Evolutionary conservation across 169 alveolate genomes (phyloP).

Genomic region (Sarcocystis neurona): DNA sequence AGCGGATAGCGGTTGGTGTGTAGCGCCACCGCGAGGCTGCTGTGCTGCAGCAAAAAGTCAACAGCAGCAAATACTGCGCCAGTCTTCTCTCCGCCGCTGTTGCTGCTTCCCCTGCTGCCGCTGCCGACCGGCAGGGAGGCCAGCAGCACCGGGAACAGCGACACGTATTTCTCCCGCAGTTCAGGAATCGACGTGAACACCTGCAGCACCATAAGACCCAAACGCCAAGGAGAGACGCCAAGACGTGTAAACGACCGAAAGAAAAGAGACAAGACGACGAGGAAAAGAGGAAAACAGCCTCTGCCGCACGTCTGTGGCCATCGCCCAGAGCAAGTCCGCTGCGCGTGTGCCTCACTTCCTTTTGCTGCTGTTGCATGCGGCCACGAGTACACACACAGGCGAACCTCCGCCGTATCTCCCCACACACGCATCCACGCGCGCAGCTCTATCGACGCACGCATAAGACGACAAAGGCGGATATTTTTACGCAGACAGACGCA

Average conservation of each 20-base stretch:
- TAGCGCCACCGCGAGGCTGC: slow-evolving; percentile 55
- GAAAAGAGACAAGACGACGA: not conserved
- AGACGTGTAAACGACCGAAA: not conserved
- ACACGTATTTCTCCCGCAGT: slow-evolving; percentile 49
- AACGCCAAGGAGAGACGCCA: not conserved
- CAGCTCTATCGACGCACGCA: not conserved
- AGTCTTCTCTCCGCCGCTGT: not conserved
- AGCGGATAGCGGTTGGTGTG: slow-evolving; percentile 50
- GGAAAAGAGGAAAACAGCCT: too few relatives aligned
- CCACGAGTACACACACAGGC: too few relatives aligned
- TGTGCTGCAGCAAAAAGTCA: slow-evolving; percentile 33
- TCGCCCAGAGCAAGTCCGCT: too few relatives aligned
- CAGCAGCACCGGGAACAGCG: slow-evolving; percentile 30
- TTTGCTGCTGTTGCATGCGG: too few relatives aligned
- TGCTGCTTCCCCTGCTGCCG: slow-evolving; percentile 43
- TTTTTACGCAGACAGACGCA: not conserved
- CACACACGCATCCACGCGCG: not conserved
- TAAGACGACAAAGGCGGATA: not conserved
- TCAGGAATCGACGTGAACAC: slow-evolving; percentile 16
- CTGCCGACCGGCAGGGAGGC: slow-evolving; percentile 19
- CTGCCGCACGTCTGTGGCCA: too few relatives aligned
- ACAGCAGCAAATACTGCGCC: slow-evolving; percentile 2
- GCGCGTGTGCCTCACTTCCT: too few relatives aligned
- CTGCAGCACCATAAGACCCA: too few relatives aligned
- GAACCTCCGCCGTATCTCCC: too few relatives aligned